Evolutionary conservation across 1,284 basidiomycete genomes (phyloP), one percentile per base, ranked within the genome.

Genomic region (Inonotus obliquus): DNA sequence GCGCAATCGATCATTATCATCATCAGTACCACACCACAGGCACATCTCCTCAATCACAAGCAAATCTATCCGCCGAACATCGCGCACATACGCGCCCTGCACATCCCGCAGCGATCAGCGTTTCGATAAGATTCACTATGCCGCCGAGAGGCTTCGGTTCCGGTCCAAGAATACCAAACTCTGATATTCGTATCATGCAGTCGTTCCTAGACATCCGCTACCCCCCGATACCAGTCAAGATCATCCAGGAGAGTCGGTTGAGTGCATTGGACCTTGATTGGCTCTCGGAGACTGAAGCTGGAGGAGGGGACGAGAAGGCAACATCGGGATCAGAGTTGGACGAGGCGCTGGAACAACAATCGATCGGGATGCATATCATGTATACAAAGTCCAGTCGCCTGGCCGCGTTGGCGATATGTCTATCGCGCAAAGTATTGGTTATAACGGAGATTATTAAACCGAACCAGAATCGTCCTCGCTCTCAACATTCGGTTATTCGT

Each of bases 321-420:
- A n/a, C n/a, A n/a, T n/a, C n/a, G n/a, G n/a, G n/a, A n/a, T n/a
- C n/a, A n/a, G n/a, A n/a, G n/a, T n/a, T n/a, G n/a, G n/a, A n/a
- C n/a, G n/a, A n/a, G n/a, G n/a, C n/a, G n/a, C n/a, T 7, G 41
- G 19, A 44, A n/a, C 17, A 17, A n/a, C 52, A 29, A 21, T 54
- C 29, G 21, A 21, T 62, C 35, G 61, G 61, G 3, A 54, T 62
- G 29, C 49, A 58, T 11, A n/a, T 51, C 4, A 35, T 25, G 10
- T 62, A 41, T 49, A 54, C 55, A 25, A 54, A 62, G 51, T 14
- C 37, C n/a, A 56, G 56, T 19, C 29, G 23, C 10, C 27, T 62
- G 4, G 25, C 48, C 11, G 57, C 61, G 1, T 1, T 62, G 13
- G 48, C 61, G 9, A 25, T 58, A 10, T 57, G 41, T 14, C 37